Percentiles rank a stretch among this genome's conserved stretches.
Conservation (phyloP, 768 basidiomycete species). For the Pleurotus cornucopiae region DNA sequence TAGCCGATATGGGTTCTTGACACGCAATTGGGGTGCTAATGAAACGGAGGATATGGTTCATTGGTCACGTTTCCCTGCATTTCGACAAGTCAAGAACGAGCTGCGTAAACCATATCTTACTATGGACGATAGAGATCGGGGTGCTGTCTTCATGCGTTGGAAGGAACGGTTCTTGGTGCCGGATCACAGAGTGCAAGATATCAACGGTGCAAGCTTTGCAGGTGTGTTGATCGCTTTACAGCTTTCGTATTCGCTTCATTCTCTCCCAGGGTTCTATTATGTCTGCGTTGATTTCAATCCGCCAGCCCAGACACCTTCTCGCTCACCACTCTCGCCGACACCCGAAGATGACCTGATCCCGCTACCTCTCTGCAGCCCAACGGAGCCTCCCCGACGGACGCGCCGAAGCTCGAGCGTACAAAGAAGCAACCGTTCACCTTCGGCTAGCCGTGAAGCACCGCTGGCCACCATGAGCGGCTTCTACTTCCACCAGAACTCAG, state of each 20-base stretch:
- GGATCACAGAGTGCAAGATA: constrained; percentile 88
- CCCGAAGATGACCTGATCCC: constrained; percentile 11
- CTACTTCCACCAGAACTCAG: constrained; percentile 91
- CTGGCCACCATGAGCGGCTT: constrained; percentile 83
- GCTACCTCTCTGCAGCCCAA: constrained; percentile 24
- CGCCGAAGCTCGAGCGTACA: constrained; percentile 47
- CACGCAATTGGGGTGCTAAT: constrained; percentile 85
- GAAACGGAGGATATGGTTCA: constrained; percentile 92
- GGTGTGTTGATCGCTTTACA: constrained; percentile 45
- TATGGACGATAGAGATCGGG: constrained; percentile 71
- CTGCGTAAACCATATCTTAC: constrained; percentile 75
- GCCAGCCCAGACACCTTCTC: constrained; percentile 30
- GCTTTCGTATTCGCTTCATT: constrained; percentile 14
- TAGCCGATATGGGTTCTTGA: constrained; percentile 84
- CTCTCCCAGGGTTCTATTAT: constrained; percentile 81
- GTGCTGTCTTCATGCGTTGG: constrained; percentile 93
- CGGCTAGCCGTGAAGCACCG: constrained; percentile 40
- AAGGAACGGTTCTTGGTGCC: constrained; percentile 97
- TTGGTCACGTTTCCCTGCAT: constrained; percentile 91
- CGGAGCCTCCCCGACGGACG: constrained; percentile 29
- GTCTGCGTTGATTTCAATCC: constrained; percentile 92
- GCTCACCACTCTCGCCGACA: constrained; percentile 15
- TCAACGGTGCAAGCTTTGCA: constrained; percentile 93
- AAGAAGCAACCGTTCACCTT: constrained; percentile 39
- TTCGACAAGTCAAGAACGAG: constrained; percentile 76